Evolutionary conservation across 805 yeast genomes (phyloP).

Genomic region (Yarrowia porcina): DNA sequence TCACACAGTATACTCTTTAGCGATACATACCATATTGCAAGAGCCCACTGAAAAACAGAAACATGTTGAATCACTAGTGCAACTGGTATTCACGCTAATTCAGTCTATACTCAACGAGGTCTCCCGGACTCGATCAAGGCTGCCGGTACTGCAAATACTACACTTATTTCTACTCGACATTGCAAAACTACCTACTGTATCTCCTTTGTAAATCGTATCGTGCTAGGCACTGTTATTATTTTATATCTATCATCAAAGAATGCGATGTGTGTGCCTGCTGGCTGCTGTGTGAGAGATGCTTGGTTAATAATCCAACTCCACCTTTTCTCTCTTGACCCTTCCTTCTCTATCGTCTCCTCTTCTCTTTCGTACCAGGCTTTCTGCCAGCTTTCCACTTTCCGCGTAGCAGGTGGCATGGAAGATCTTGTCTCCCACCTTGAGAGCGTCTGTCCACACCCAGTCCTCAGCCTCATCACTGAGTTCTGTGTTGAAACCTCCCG

Average conservation of each 20-base stretch:
- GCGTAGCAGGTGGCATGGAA: slow-evolving; percentile 67
- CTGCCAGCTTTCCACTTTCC: slow-evolving; percentile 47
- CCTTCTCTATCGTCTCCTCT: background rate
- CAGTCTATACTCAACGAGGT: too few species aligned
- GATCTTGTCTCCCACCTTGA: slow-evolving; percentile 47
- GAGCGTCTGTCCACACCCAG: slow-evolving; percentile 76
- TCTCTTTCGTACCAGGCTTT: slow-evolving; percentile 7
- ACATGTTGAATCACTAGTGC: too few species aligned
- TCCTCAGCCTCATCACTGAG: slow-evolving; percentile 74
- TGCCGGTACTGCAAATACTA: too few species aligned
- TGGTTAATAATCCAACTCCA: slow-evolving; percentile 1
- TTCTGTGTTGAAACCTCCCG: slow-evolving; percentile 58
- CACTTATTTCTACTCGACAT: too few species aligned
- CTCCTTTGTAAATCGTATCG: too few species aligned
- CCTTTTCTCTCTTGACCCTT: background rate
- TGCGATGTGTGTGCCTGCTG: background rate
- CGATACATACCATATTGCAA: too few species aligned
- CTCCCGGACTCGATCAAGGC: too few species aligned
- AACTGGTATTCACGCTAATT: too few species aligned
- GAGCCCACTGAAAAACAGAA: too few species aligned
- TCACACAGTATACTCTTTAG: too few species aligned
- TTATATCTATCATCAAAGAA: background rate
- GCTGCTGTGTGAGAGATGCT: too few species aligned
- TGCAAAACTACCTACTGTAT: too few species aligned
- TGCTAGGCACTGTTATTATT: background rate